A percentile compares a stretch with the other conserved stretches of the same genome.
These are phyloP conservation scores for Yamadazyma atmosphaerica DNA, from an alignment of 1,139 yeast species.

Conservation along the genomic window DNA sequence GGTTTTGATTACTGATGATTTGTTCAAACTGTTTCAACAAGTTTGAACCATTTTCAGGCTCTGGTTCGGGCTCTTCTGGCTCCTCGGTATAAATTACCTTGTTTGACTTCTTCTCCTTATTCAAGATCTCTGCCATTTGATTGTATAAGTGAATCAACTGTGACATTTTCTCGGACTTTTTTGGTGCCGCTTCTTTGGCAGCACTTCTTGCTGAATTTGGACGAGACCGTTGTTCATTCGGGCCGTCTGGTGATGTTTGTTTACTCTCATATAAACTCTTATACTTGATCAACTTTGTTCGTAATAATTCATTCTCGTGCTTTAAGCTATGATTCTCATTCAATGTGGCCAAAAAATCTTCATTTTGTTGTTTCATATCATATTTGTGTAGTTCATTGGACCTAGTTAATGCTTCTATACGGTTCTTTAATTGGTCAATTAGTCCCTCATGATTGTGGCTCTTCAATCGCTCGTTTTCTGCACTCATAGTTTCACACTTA, in stretches of 20 bases:
- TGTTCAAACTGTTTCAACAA: constrained; percentile 9
- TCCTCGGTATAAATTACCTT: neutral
- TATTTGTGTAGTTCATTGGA: constrained; percentile 21
- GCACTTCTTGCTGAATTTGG: neutral
- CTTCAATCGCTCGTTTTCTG: constrained; percentile 8
- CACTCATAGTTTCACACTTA: constrained; percentile 10
- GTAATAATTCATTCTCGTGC: constrained; percentile 30
- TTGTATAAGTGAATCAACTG: constrained; percentile 15
- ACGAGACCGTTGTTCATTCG: neutral
- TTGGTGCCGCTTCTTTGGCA: neutral
- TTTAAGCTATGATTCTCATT: constrained; percentile 19
- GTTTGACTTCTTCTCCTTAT: constrained; percentile 11
- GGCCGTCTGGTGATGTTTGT: constrained; percentile 2
- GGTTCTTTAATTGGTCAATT: constrained; percentile 13
- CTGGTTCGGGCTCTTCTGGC: constrained; percentile 1
- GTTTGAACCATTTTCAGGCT: constrained; percentile 2
- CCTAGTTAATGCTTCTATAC: constrained; percentile 23
- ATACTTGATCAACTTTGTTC: constrained; percentile 36
- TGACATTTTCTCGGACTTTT: constrained; percentile 2
- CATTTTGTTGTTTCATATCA: constrained; percentile 16
- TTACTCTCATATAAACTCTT: constrained; percentile 27
- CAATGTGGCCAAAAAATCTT: constrained; percentile 18
- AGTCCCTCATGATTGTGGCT: constrained; percentile 6
- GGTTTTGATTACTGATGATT: too few relatives aligned
- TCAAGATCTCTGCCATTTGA: constrained; percentile 17